Conservation (phyloP, 2,329 filamentous ascomycete genomes). For the Sporothrix globosa region DNA sequence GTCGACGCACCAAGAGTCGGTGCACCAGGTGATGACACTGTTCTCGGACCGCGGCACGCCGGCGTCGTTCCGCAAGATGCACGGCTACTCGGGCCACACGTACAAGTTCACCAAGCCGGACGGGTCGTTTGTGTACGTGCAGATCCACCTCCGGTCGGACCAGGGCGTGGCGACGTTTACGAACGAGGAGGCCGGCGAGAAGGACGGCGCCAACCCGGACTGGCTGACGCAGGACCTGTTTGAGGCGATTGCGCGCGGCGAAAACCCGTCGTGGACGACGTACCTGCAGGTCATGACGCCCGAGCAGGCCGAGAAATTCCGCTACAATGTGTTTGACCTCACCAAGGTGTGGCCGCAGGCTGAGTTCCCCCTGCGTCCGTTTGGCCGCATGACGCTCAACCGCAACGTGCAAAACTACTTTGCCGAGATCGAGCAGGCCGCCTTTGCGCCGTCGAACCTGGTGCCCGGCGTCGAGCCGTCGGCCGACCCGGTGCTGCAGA, state of each 20-base stretch:
- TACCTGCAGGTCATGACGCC: constrained; percentile 67
- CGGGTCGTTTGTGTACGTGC: constrained; percentile 67
- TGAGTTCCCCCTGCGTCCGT: constrained; percentile 62
- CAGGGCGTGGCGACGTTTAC: constrained; percentile 65
- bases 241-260: constrained; percentile 62
- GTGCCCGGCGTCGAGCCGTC: constrained; percentile 66
- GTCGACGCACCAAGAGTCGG: constrained; percentile 62
- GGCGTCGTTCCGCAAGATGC: constrained; percentile 67
- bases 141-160: constrained; percentile 66
- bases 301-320: constrained; percentile 62
- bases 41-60: constrained; percentile 69
- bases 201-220: constrained; percentile 63
- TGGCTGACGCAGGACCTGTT: constrained; percentile 66
- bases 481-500: constrained; percentile 65
- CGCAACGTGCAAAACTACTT: constrained; percentile 70
- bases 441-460: constrained; percentile 66
- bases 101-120: constrained; percentile 69
- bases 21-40: constrained; percentile 67
- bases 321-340: constrained; percentile 68
- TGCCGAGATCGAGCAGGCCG: constrained; percentile 68
- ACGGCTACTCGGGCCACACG: constrained; percentile 69
- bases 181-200: constrained; percentile 58
- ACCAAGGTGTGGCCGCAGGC: constrained; percentile 71
- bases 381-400: constrained; percentile 67
- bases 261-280: constrained; percentile 65